phyloP scores from a whole-genome alignment of 768 basidiomycete species.

The Harrya chromipes region DNA sequence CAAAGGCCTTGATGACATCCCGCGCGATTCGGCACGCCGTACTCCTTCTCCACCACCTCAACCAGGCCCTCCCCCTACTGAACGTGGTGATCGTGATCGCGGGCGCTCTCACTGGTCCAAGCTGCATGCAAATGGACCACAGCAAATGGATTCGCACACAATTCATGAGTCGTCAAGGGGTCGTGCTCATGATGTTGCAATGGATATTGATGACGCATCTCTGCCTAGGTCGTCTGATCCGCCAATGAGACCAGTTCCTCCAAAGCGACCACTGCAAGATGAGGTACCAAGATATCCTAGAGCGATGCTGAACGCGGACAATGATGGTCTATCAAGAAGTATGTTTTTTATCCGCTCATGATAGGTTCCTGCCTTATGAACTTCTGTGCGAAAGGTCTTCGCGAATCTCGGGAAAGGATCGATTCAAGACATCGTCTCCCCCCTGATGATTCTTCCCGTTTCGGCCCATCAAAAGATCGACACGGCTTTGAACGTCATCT shows the following conservation, averaged over 20 bases:
- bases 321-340: slow-evolving; percentile 18
- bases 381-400: slow-evolving; percentile 4
- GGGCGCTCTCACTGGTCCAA: slow-evolving; percentile 17
- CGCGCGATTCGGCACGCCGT: slow-evolving; percentile 11
- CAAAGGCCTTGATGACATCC: not conserved
- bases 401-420: slow-evolving; percentile 18
- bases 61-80: slow-evolving; percentile 1
- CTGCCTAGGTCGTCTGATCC: slow-evolving; percentile 20
- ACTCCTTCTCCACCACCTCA: slow-evolving; percentile 13
- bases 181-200: slow-evolving; percentile 21
- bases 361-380: not conserved
- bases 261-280: slow-evolving; percentile 21
- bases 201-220: slow-evolving; percentile 29
- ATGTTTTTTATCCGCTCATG: not conserved
- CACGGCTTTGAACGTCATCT: slow-evolving; percentile 16
- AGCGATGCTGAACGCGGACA: slow-evolving; percentile 33
- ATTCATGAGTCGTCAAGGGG: slow-evolving; percentile 18
- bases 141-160: slow-evolving; percentile 13
- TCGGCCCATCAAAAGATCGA: slow-evolving; percentile 18
- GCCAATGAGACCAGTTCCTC: slow-evolving; percentile 12
- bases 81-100: slow-evolving; percentile 16
- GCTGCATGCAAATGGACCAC: slow-evolving; percentile 6
- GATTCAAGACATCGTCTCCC: slow-evolving; percentile 19
- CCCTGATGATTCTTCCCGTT: slow-evolving; percentile 16
- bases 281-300: slow-evolving; percentile 35